These are phyloP conservation scores for Fusarium sp. DNA, from an alignment of 2,329 filamentous ascomycete genomes.

Conservation along the genomic window DNA sequence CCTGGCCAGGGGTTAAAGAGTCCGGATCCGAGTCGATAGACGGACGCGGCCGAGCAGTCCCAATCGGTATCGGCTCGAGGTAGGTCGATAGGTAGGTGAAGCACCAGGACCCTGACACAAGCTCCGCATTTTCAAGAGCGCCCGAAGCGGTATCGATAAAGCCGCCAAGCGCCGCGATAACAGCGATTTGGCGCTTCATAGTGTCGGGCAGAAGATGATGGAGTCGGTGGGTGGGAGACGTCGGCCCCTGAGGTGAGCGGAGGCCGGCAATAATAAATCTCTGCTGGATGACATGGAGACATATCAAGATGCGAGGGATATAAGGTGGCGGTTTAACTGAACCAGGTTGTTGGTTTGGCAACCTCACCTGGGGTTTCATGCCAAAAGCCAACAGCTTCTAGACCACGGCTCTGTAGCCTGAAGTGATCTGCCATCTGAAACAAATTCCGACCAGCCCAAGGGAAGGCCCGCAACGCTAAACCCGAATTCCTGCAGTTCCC, in stretches of 20 bases:
- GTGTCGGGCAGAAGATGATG: background rate
- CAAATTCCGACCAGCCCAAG: background rate
- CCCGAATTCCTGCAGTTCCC: too few relatives aligned
- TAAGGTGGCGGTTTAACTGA: background rate
- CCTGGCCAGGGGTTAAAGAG: background rate
- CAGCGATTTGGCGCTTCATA: background rate
- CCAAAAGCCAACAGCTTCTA: background rate
- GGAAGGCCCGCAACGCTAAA: too few relatives aligned
- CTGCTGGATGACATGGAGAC: too few relatives aligned
- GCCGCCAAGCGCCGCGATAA: background rate
- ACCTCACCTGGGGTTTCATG: too few relatives aligned
- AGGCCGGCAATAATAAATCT: background rate
- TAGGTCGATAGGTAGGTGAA: slow-evolving; percentile 13
- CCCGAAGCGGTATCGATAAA: background rate
- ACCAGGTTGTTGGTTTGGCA: background rate
- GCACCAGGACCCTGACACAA: slow-evolving; percentile 2
- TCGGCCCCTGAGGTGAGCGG: background rate
- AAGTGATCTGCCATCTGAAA: background rate
- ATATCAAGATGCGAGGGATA: too few relatives aligned
- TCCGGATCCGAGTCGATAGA: background rate
- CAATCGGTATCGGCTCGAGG: background rate
- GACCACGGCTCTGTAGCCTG: background rate
- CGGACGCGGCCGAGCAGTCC: background rate
- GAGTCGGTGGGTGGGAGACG: background rate
- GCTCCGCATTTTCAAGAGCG: background rate